phyloP scores from a whole-genome alignment of 108 stramenopile species.

The Licmophora abbreviata region DNA sequence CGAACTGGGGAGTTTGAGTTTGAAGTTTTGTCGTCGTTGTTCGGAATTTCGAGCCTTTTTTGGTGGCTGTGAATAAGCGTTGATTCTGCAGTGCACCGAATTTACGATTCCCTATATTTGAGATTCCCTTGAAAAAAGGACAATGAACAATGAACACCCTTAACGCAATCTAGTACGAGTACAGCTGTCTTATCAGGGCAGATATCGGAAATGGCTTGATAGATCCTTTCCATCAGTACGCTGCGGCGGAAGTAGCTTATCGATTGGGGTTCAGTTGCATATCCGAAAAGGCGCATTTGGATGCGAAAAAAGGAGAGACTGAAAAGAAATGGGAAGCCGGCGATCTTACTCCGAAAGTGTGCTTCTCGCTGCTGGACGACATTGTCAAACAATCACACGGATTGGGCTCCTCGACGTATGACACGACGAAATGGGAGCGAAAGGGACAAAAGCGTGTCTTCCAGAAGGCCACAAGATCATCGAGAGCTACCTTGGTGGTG shows the following conservation, averaged over 20 bases:
- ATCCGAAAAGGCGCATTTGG: conserved; percentile 58
- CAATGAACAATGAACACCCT: too few species aligned
- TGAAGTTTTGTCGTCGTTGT: background rate
- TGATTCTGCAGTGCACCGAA: too few species aligned
- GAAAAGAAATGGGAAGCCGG: conserved; percentile 46
- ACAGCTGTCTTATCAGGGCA: too few species aligned
- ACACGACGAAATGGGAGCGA: conserved; percentile 50
- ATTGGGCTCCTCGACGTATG: conserved; percentile 10
- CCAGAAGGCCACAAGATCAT: conserved; percentile 85
- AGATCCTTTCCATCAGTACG: conserved; percentile 88
- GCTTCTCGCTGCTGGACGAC: conserved; percentile 73
- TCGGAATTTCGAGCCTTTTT: background rate
- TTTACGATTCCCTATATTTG: too few species aligned
- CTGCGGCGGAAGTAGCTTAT: conserved; percentile 82
- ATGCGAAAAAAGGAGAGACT: conserved; percentile 58
- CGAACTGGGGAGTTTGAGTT: too few species aligned
- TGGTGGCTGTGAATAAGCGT: background rate
- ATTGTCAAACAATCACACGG: conserved; percentile 60
- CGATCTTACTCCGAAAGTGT: conserved; percentile 29
- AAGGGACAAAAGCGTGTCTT: conserved; percentile 51
- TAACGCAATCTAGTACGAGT: too few species aligned
- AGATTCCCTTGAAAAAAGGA: too few species aligned
- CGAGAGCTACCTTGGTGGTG: conserved; percentile 73
- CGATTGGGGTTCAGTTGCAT: conserved; percentile 76
- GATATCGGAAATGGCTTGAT: conserved; percentile 90